Conservation (phyloP, 129 eudicot species). For the Tagetes erecta region DNA sequence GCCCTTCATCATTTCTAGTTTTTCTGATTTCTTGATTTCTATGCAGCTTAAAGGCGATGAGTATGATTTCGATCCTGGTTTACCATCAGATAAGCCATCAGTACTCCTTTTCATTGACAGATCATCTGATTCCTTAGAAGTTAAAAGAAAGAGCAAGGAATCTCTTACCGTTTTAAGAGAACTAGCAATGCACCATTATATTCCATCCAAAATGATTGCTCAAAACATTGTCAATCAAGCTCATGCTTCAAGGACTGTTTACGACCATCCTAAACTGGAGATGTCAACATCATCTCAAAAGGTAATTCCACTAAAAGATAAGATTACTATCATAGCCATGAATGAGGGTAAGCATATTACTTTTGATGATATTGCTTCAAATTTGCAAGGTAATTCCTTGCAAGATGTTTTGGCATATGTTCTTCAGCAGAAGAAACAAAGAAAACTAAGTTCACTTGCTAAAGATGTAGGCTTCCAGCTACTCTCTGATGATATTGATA, state of each 20-base stretch:
- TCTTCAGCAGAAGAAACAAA: slow-evolving; percentile 61
- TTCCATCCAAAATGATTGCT: slow-evolving; percentile 20
- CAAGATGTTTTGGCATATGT: slow-evolving; percentile 68
- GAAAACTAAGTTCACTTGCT: slow-evolving; percentile 78
- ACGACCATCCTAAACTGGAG: slow-evolving; percentile 44
- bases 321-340: slow-evolving; percentile 61
- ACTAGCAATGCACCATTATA: slow-evolving; percentile 48
- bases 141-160: slow-evolving; percentile 54
- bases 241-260: slow-evolving; percentile 31
- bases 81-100: slow-evolving; percentile 74
- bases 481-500: slow-evolving; percentile 76
- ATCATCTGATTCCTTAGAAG: slow-evolving; percentile 59
- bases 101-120: slow-evolving; percentile 82
- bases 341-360: slow-evolving; percentile 66
- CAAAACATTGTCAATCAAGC: slow-evolving; percentile 35
- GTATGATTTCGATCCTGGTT: slow-evolving; percentile 49
- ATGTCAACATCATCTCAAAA: slow-evolving; percentile 49
- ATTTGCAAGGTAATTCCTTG: slow-evolving; percentile 68
- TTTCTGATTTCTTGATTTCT: slow-evolving; percentile 28
- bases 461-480: slow-evolving; percentile 87
- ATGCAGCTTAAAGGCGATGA: slow-evolving; percentile 63
- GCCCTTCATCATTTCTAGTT: neutral
- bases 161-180: slow-evolving; percentile 73
- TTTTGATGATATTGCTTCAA: slow-evolving; percentile 50
- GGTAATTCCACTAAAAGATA: slow-evolving; percentile 48